Evolutionary conservation across 2,329 filamentous ascomycete species (phyloP).

Genomic region (Scytalidium sp.): DNA sequence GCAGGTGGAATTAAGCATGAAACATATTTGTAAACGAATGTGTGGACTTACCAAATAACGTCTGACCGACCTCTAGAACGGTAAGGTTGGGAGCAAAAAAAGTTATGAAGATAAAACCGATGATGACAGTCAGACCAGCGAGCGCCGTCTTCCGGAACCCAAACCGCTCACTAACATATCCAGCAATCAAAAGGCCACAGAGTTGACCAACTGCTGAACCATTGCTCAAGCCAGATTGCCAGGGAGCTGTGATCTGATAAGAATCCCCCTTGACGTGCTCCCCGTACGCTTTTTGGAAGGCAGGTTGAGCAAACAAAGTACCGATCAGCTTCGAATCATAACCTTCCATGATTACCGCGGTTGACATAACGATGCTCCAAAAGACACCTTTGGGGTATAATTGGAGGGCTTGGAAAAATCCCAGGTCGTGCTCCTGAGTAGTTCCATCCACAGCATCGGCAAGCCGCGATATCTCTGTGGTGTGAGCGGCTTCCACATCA

Average conservation of each 20-base stretch:
- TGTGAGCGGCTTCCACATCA: not conserved
- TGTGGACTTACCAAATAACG: constrained; percentile 33
- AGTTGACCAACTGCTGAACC: constrained; percentile 38
- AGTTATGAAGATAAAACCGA: constrained; percentile 41
- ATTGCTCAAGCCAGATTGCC: constrained; percentile 41
- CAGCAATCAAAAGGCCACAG: constrained; percentile 36
- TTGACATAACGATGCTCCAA: constrained; percentile 31
- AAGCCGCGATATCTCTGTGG: not conserved
- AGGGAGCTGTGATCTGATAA: constrained; percentile 34
- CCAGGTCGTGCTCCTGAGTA: constrained; percentile 1
- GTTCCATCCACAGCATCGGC: constrained; percentile 3
- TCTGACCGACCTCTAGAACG: constrained; percentile 37
- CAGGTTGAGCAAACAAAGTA: constrained; percentile 31
- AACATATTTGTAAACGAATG: constrained; percentile 24
- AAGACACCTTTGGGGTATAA: constrained; percentile 6
- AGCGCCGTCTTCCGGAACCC: constrained; percentile 44
- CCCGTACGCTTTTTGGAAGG: constrained; percentile 27
- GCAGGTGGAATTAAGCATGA: constrained; percentile 48
- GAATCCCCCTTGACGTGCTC: constrained; percentile 16
- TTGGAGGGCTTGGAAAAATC: constrained; percentile 1
- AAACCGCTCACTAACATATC: constrained; percentile 35
- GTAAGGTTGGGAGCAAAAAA: constrained; percentile 45
- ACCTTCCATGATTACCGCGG: constrained; percentile 33
- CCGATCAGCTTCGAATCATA: constrained; percentile 32
- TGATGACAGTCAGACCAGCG: constrained; percentile 36